These are phyloP conservation scores for Microcera coccophila DNA, from an alignment of 2,329 filamentous ascomycete genomes.

Conservation along the genomic window DNA sequence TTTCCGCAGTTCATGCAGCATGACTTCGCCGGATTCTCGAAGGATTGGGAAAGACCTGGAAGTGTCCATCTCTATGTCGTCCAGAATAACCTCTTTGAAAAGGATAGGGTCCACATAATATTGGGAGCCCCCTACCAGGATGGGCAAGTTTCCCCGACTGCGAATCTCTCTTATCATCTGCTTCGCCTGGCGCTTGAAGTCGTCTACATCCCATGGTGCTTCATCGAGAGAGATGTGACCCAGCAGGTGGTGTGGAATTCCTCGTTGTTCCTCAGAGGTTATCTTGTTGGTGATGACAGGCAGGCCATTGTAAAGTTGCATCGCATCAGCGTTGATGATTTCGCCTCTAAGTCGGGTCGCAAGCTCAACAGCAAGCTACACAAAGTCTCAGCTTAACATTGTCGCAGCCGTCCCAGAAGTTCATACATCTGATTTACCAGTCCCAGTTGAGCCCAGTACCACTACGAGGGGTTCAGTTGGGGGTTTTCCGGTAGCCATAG, in stretches of 20 bases:
- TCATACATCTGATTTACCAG: constrained; percentile 83
- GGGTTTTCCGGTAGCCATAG: constrained; percentile 37
- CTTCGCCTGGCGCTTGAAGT: constrained; percentile 68
- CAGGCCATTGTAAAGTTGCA: constrained; percentile 92
- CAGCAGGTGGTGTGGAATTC: constrained; percentile 83
- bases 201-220: constrained; percentile 76
- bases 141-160: constrained; percentile 72
- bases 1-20: constrained; percentile 68
- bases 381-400: constrained; percentile 5
- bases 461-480: constrained; percentile 65
- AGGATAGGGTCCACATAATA: constrained; percentile 91
- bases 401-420: background rate
- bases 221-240: constrained; percentile 72
- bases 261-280: constrained; percentile 66
- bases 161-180: constrained; percentile 73
- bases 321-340: constrained; percentile 94
- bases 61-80: constrained; percentile 36
- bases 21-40: constrained; percentile 63
- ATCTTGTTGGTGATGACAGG: constrained; percentile 97
- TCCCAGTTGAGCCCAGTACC: constrained; percentile 85
- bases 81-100: constrained; percentile 62
- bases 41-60: constrained; percentile 63
- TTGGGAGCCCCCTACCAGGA: constrained; percentile 90
- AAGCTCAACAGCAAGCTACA: constrained; percentile 81
- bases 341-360: constrained; percentile 83